Conservation (phyloP, 495 filamentous ascomycete genomes). For the Bryoglossum gracile region DNA sequence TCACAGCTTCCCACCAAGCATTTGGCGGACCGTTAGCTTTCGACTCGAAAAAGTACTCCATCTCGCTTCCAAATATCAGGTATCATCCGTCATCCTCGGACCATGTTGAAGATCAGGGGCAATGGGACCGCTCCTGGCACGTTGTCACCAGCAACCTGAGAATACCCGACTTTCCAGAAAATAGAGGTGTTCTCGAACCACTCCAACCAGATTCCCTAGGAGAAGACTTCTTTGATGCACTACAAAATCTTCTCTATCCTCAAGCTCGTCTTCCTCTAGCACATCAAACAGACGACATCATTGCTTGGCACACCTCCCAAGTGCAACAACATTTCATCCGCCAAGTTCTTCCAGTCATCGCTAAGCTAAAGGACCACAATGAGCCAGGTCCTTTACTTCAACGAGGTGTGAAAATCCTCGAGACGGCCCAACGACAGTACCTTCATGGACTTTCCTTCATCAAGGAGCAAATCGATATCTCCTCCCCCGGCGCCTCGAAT, state of each 20-base stretch:
- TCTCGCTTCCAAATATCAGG: not conserved
- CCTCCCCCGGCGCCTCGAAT: constrained; percentile 25
- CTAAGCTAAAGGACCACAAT: constrained; percentile 26
- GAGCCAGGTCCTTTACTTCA: constrained; percentile 26
- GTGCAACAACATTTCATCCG: constrained; percentile 43
- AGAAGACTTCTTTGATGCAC: constrained; percentile 31
- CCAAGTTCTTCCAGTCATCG: constrained; percentile 42
- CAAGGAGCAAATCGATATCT: constrained; percentile 30
- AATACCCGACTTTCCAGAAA: constrained; percentile 32
- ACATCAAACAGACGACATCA: constrained; percentile 38
- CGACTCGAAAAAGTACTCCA: not conserved
- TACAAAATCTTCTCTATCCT: constrained; percentile 36
- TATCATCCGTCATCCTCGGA: not conserved
- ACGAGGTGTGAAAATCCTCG: constrained; percentile 38
- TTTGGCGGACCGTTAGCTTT: constrained; percentile 28
- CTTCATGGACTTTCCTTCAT: constrained; percentile 40
- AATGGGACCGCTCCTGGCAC: constrained; percentile 64
- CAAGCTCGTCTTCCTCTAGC: constrained; percentile 34
- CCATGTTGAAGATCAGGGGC: constrained; percentile 42
- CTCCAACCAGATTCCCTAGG: constrained; percentile 19
- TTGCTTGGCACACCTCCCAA: constrained; percentile 46
- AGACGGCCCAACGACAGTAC: constrained; percentile 43
- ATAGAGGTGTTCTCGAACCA: constrained; percentile 33
- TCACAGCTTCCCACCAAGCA: constrained; percentile 30
- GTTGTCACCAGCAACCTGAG: constrained; percentile 54